Percentiles rank a stretch among this genome's conserved stretches.
Conservation (phyloP, 2,329 filamentous ascomycete genomes). For the Stagonosporopsis cucurbitacearum region DNA sequence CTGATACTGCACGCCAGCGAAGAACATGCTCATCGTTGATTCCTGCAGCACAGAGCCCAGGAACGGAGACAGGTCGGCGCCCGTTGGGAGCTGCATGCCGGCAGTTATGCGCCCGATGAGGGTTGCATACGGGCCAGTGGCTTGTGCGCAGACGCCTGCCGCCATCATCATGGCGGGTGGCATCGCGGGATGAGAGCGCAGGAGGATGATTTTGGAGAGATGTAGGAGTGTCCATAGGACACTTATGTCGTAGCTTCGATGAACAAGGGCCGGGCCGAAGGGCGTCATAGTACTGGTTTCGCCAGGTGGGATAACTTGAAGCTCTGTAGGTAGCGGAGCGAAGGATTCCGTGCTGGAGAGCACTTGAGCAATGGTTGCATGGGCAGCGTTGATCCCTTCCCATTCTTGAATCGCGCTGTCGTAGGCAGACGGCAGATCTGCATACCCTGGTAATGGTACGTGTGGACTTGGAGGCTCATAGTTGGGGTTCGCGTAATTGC, state of each 20-base stretch:
- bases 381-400: constrained; percentile 74
- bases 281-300: constrained; percentile 62
- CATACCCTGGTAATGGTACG: constrained; percentile 25
- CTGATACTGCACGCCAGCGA: constrained; percentile 81
- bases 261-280: constrained; percentile 82
- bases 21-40: constrained; percentile 81
- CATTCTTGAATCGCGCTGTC: constrained; percentile 79
- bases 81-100: constrained; percentile 61
- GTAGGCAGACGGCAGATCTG: constrained; percentile 69
- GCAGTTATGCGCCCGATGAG: constrained; percentile 81
- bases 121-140: constrained; percentile 74
- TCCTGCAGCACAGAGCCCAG: constrained; percentile 85
- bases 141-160: constrained; percentile 74
- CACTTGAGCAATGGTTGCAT: constrained; percentile 66
- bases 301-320: constrained; percentile 61
- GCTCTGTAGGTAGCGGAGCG: constrained; percentile 74
- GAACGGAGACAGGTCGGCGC: constrained; percentile 69
- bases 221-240: constrained; percentile 88
- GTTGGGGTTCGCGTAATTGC: constrained; percentile 48
- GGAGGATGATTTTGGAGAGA: constrained; percentile 81
- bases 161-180: constrained; percentile 89
- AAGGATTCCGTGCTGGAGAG: constrained; percentile 75
- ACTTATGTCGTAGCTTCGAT: constrained; percentile 85
- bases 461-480: constrained; percentile 25
- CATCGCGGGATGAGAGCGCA: constrained; percentile 86